Evolutionary conservation across 2,329 filamentous ascomycete genomes (phyloP), one percentile per base, ranked within the genome.

Genomic region (Amauroascus niger): DNA sequence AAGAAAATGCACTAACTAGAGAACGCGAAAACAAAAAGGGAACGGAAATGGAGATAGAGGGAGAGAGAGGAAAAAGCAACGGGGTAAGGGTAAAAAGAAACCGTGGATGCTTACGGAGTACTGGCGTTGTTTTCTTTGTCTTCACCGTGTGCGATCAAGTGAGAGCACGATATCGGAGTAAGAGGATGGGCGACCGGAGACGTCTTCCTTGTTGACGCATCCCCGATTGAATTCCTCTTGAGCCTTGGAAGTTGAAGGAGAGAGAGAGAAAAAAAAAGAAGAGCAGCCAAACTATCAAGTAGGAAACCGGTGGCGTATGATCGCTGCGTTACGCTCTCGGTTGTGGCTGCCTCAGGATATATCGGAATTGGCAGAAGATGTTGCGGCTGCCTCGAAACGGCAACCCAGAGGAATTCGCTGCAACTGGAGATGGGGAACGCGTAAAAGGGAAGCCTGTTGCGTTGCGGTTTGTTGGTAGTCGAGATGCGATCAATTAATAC

Each of bases 1-100:
- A n/a, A n/a, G n/a, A n/a, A n/a, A n/a, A n/a, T n/a, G n/a, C n/a
- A n/a, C n/a, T n/a, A n/a, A n/a, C n/a, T n/a, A n/a, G n/a, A n/a
- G n/a, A n/a, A n/a, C n/a, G n/a, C n/a, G n/a, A n/a, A n/a, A n/a
- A n/a, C n/a, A n/a, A n/a, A n/a, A n/a, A n/a, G n/a, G n/a, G n/a
- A n/a, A n/a, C n/a, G n/a, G n/a, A n/a, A n/a, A n/a, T n/a, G n/a
- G n/a, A n/a, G n/a, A n/a, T n/a, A n/a, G n/a, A 40, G 13, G n/a
- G 11, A 13, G n/a, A 30, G 7, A 55, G 49, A 46, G 49, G 46
- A 45, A 37, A n/a, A 52, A 58, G 45, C 41, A 41, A 24, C 8
- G 43, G 32, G 32, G 7, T 7, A 26, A 39, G 1, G 4, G 26
- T n/a, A 35, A 14, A 26, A 37, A 44, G 18, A 16, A 16, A 37